Evolutionary conservation across 2,329 filamentous ascomycete species (phyloP).

Genomic region (Paracoccidioides brasiliensis): DNA sequence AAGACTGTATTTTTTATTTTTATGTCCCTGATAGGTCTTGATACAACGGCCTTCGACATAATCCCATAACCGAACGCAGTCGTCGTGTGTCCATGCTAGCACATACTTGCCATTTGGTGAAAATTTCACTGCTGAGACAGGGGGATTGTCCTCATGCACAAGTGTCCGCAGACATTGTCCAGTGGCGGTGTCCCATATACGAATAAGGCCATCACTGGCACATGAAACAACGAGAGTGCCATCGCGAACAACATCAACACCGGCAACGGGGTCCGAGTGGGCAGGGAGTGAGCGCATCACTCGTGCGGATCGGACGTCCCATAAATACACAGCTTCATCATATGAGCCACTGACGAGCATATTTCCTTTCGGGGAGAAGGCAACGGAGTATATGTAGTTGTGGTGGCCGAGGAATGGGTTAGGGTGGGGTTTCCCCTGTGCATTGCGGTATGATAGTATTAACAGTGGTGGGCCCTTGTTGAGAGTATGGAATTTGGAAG

Average conservation of each 20-base stretch:
- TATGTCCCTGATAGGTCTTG: conserved; percentile 93
- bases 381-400: conserved; percentile 88
- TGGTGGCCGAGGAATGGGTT: conserved; percentile 69
- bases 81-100: conserved; percentile 82
- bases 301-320: conserved; percentile 81
- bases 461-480: background rate
- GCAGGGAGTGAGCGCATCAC: conserved; percentile 86
- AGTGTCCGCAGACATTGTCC: conserved; percentile 91
- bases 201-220: conserved; percentile 78
- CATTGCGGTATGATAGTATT: background rate
- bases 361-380: conserved; percentile 96
- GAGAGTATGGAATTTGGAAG: background rate
- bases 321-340: conserved; percentile 92
- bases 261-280: conserved; percentile 86
- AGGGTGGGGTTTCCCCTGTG: conserved; percentile 42
- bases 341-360: conserved; percentile 92
- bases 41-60: conserved; percentile 83
- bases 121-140: conserved; percentile 81
- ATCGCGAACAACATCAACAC: conserved; percentile 85
- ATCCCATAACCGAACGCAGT: conserved; percentile 83
- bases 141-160: conserved; percentile 90
- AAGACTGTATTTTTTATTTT: conserved; percentile 74
- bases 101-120: conserved; percentile 89
- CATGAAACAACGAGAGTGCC: conserved; percentile 88
- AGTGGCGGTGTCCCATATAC: conserved; percentile 91